Base-by-base conservation (phyloP, 2,329 filamentous ascomycete genomes). In the Phialocephala subalpina region DNA sequence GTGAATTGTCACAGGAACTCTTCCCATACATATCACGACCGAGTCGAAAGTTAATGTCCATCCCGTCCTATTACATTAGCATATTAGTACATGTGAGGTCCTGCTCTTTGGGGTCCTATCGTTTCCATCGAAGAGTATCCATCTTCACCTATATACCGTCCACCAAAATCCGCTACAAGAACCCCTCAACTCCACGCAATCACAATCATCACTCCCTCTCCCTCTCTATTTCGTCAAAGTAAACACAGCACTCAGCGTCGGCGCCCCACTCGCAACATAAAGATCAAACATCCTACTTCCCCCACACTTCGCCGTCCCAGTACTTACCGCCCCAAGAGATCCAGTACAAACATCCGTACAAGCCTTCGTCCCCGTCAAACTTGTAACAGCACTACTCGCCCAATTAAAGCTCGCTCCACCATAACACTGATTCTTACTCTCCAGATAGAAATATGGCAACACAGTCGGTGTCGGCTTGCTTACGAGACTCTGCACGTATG, bases 271-370 rank as follows among this genome's bases (percentile, higher is more conserved):
- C n/a, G 45, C 22, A 14, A 35, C 60, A 57, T 62, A 62, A 9
- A 62, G 33, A 57, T 62, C 56, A 35, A 57, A 62, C 25, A 40
- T 27, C 49, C 18, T 42, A 14, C 25, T n/a, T 8, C 60, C 60
- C 8, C 60, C 60, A 36, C 60, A 62, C n/a, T 53, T 62, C 3
- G 59, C 59, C n/a, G 59, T 53, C 9, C 33, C 47, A 3, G 59
- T 62, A 20, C 12, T 11, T 2, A 12, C 18, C 25, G 45, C 47
- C 8, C 20, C 27, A 2, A 57, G n/a, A 20, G 25, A 36, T 18
- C 60, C 60, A 47, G 22, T 25, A 35, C 60, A 62, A 33, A 57
- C 20, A n/a, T 62, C 38, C 7, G 60, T 62, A 16, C 60, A 62
- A 16, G 60, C 60, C 11, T 57, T 27, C 6, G 3, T 8, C 9